Percentiles rank a stretch among this genome's conserved stretches.
phyloP scores from a whole-genome alignment of 2,329 filamentous ascomycete species.

The Fusarium tuaranense region DNA sequence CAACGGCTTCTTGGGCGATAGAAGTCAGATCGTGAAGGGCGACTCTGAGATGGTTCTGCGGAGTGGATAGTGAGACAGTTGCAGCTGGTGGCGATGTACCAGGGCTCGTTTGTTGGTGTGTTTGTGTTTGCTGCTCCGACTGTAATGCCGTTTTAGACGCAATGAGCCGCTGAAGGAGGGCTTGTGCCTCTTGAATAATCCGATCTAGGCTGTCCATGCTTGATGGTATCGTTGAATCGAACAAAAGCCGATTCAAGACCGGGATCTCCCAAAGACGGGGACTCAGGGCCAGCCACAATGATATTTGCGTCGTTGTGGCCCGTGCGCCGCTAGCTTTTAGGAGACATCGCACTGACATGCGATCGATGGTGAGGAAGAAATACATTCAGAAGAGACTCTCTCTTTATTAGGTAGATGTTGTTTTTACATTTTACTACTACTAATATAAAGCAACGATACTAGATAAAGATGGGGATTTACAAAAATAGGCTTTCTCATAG shows the following conservation, averaged over 20 bases:
- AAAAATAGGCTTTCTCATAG: neutral
- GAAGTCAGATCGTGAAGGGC: neutral
- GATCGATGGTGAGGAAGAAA: neutral
- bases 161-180: neutral
- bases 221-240: neutral
- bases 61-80: neutral
- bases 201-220: neutral
- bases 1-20: neutral
- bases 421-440: neutral
- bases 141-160: neutral
- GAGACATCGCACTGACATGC: no score
- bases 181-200: neutral
- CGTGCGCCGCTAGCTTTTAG: neutral
- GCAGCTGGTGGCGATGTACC: neutral
- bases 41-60: neutral
- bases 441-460: neutral
- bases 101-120: neutral
- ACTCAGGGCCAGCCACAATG: neutral
- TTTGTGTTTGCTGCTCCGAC: neutral
- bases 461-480: neutral
- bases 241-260: neutral
- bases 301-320: neutral
- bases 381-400: neutral
- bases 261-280: neutral
- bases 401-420: neutral